Evolutionary conservation across 257 asterid species (phyloP).

Genomic region (Anisodus tanguticus): DNA sequence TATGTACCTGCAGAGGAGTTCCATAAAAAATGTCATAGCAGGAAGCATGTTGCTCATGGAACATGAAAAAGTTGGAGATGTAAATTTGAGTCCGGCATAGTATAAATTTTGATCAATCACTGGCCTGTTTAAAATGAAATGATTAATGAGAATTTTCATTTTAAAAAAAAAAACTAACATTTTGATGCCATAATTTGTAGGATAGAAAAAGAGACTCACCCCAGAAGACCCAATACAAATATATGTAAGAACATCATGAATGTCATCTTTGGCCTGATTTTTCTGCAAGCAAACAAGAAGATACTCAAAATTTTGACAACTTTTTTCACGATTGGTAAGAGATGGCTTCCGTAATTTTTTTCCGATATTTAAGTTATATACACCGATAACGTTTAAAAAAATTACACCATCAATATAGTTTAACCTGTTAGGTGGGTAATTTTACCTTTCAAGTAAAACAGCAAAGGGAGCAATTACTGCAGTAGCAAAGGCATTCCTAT

Average conservation of each 20-base stretch:
- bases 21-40: constrained; percentile 89
- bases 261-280: constrained; percentile 88
- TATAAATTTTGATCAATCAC: constrained; percentile 89
- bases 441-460: constrained; percentile 72
- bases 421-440: neutral
- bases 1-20: constrained; percentile 64
- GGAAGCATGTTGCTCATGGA: constrained; percentile 97
- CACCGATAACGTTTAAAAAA: too few species aligned
- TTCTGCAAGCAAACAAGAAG: constrained; percentile 47
- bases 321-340: too few species aligned
- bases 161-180: too few species aligned
- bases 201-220: constrained; percentile 49
- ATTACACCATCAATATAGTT: neutral
- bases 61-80: constrained; percentile 88
- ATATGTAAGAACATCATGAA: constrained; percentile 79
- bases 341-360: neutral
- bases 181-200: too few species aligned
- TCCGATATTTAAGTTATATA: too few species aligned
- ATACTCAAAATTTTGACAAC: too few species aligned
- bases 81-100: constrained; percentile 85
- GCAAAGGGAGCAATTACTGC: constrained; percentile 96
- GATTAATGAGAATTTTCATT: neutral
- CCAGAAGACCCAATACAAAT: constrained; percentile 85
- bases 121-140: constrained; percentile 54
- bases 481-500: constrained; percentile 91